Conservation (phyloP, 1,284 basidiomycete genomes). For the Heterobasidion irregulare region DNA sequence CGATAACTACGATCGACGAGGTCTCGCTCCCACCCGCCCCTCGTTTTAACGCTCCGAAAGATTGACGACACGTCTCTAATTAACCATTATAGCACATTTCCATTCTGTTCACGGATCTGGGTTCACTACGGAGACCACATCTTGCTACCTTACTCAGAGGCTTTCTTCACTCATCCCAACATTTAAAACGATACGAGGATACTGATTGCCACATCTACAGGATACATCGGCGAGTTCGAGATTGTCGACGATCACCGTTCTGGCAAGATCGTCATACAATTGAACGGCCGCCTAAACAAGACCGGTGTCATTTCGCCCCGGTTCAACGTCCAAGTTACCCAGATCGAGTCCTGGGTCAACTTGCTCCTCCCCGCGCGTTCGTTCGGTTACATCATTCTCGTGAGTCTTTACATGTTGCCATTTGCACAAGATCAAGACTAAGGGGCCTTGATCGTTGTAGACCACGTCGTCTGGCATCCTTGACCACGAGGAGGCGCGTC, state of each 20-base stretch:
- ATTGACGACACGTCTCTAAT: slow-evolving; percentile 34
- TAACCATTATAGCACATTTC: slow-evolving; percentile 41
- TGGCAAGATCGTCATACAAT: slow-evolving; percentile 97
- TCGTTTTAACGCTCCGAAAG: slow-evolving; percentile 71
- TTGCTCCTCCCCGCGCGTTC: slow-evolving; percentile 89
- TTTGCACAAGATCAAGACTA: not conserved
- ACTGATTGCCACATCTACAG: slow-evolving; percentile 32
- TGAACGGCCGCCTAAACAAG: slow-evolving; percentile 99
- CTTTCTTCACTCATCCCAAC: no score
- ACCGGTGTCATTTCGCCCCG: slow-evolving; percentile 97
- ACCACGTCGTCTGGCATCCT: slow-evolving; percentile 98
- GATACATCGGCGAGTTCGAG: slow-evolving; percentile 99
- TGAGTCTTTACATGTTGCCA: slow-evolving; percentile 24
- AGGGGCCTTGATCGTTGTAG: slow-evolving; percentile 26
- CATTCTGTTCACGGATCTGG: slow-evolving; percentile 28
- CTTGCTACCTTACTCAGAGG: not conserved
- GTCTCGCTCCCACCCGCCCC: slow-evolving; percentile 42
- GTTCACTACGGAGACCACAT: slow-evolving; percentile 56
- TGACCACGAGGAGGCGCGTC: slow-evolving; percentile 98
- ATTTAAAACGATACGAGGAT: not conserved
- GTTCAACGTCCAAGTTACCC: slow-evolving; percentile 91
- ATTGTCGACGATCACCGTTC: slow-evolving; percentile 99
- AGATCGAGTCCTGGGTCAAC: slow-evolving; percentile 95
- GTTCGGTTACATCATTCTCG: slow-evolving; percentile 94
- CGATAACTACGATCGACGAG: slow-evolving; percentile 69